Percentiles rank a stretch among this genome's conserved stretches.
These are phyloP conservation scores for Axilococcus clingmanii DNA, from an alignment of 139 green algal species.

Conservation along the genomic window DNA sequence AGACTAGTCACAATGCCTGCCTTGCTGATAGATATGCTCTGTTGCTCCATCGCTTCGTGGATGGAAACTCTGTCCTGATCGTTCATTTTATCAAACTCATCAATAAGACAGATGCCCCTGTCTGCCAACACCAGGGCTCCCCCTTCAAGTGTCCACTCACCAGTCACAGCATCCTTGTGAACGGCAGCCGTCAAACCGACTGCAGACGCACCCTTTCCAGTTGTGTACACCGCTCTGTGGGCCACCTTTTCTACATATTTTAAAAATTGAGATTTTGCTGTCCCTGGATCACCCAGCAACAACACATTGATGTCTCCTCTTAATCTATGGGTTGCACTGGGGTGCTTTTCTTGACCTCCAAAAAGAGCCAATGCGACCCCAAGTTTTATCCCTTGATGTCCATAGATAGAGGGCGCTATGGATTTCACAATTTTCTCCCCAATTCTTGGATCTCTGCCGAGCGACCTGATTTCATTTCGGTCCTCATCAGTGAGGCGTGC, in stretches of 20 bases:
- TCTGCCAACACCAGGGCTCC: constrained; percentile 96
- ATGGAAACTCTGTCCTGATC: constrained; percentile 87
- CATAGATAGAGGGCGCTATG: constrained; percentile 98
- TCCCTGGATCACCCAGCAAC: constrained; percentile 90
- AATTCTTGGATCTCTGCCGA: constrained; percentile 70
- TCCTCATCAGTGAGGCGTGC: constrained; percentile 87
- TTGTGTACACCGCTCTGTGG: constrained; percentile 90
- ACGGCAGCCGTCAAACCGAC: constrained; percentile 95
- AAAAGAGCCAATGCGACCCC: constrained; percentile 90
- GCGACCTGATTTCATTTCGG: constrained; percentile 59
- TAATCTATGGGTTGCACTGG: constrained; percentile 58
- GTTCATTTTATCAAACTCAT: constrained; percentile 99
- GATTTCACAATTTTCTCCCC: constrained; percentile 80
- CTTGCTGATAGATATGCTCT: constrained; percentile 98
- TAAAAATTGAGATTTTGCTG: constrained; percentile 95
- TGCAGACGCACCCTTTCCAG: constrained; percentile 92
- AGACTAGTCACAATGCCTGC: constrained; percentile 89
- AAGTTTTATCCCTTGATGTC: constrained; percentile 95
- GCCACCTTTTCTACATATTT: constrained; percentile 97
- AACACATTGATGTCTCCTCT: constrained; percentile 98
- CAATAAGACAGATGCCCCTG: constrained; percentile 94
- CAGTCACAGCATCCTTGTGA: constrained; percentile 85
- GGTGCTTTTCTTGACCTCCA: constrained; percentile 78
- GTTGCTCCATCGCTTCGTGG: constrained; percentile 96
- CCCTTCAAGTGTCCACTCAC: constrained; percentile 97